These are phyloP conservation scores for Cornus florida DNA, from an alignment of 148 eudicot species.

Conservation along the genomic window DNA sequence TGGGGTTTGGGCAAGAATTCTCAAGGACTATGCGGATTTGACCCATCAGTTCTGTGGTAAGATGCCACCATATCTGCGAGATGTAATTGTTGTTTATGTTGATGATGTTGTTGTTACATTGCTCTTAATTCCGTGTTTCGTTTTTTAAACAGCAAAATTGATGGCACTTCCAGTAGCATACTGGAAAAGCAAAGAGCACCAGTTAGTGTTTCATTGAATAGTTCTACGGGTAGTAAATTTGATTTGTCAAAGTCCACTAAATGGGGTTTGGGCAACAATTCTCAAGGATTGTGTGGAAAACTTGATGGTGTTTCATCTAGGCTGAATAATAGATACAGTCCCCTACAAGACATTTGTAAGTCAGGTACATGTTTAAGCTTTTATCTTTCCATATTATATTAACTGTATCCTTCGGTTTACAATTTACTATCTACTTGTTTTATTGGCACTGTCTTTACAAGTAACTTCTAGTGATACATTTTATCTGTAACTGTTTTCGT, in stretches of 20 bases:
- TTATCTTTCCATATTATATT: not conserved
- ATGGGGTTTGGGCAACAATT: not conserved
- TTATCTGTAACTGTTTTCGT: no score
- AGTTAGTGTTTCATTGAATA: not conserved
- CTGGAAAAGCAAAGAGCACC: not conserved
- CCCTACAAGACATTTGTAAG: not conserved
- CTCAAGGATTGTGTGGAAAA: not conserved
- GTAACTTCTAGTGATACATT: not conserved
- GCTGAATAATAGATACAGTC: not conserved
- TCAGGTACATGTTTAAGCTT: constrained; percentile 5
- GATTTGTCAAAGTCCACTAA: not conserved
- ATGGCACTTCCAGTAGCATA: not conserved
- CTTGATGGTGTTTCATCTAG: not conserved
- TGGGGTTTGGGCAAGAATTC: no score
- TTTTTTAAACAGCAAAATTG: constrained; percentile 1
- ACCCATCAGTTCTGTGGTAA: not conserved
- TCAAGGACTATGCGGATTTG: no score
- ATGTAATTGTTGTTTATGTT: not conserved
- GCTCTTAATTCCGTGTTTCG: not conserved
- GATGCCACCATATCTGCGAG: not conserved
- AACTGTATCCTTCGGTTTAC: not conserved
- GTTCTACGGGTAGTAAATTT: not conserved
- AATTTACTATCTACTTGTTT: not conserved
- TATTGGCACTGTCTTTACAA: not conserved
- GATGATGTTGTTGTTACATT: not conserved